Evolutionary conservation across 2,329 filamentous ascomycete genomes (phyloP).

Genomic region (Fusarium dimerum): DNA sequence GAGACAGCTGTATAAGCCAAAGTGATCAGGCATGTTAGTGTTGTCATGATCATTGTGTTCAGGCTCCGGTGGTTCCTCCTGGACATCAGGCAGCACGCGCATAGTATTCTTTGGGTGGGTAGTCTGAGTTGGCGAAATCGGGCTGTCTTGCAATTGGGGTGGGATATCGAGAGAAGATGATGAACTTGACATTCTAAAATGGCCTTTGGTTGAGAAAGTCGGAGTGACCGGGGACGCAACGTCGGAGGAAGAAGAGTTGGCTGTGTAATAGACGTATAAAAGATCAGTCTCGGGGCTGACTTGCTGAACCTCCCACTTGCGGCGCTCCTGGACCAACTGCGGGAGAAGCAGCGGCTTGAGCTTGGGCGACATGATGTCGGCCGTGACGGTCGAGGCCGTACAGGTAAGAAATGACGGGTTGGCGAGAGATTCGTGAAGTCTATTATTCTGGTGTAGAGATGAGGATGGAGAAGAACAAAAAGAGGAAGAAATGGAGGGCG

Average conservation of each 20-base stretch:
- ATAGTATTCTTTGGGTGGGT: constrained; percentile 57
- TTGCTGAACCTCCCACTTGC: constrained; percentile 40
- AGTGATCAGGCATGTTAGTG: constrained; percentile 38
- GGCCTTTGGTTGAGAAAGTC: constrained; percentile 66
- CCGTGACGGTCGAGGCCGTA: constrained; percentile 26
- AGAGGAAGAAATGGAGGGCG: not conserved
- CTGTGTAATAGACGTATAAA: constrained; percentile 44
- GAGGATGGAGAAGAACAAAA: constrained; percentile 1
- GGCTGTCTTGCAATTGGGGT: constrained; percentile 45
- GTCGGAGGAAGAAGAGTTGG: constrained; percentile 64
- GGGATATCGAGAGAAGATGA: constrained; percentile 73
- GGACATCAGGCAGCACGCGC: constrained; percentile 74
- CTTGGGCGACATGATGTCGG: constrained; percentile 46
- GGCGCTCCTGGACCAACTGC: constrained; percentile 53
- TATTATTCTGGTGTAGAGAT: constrained; percentile 13
- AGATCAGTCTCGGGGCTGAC: constrained; percentile 36
- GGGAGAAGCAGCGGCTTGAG: constrained; percentile 57
- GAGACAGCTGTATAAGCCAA: constrained; percentile 65
- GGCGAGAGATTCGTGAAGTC: constrained; percentile 16
- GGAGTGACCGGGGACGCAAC: constrained; percentile 70
- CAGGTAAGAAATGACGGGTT: constrained; percentile 12
- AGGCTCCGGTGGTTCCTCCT: constrained; percentile 77
- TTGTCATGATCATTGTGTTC: constrained; percentile 60
- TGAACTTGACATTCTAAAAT: constrained; percentile 71
- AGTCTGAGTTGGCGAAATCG: constrained; percentile 53